A percentile compares a stretch with the other conserved stretches of the same genome.
Conservation (phyloP, 2,329 filamentous ascomycete genomes). For the Botryotinia narcissicola region DNA sequence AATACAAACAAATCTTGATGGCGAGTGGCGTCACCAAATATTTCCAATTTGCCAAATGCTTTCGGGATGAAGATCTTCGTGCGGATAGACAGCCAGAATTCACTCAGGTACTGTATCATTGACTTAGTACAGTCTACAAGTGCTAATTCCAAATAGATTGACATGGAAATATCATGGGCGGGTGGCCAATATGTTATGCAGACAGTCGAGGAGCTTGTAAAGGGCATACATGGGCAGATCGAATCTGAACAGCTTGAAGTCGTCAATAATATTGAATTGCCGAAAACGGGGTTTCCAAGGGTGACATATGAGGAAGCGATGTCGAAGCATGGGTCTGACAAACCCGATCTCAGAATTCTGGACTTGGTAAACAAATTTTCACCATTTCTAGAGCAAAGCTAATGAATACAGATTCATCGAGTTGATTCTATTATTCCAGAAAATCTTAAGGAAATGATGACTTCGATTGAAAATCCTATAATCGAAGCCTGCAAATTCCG, state of each 20-base stretch:
- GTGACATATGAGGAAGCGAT: conserved; percentile 77
- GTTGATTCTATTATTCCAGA: conserved; percentile 62
- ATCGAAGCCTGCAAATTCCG: conserved; percentile 74
- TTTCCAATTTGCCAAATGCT: conserved; percentile 91
- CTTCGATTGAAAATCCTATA: conserved; percentile 62
- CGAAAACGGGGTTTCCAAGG: conserved; percentile 26
- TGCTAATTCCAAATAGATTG: conserved; percentile 55
- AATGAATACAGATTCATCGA: conserved; percentile 55
- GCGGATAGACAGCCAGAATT: conserved; percentile 96
- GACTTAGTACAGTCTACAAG: not conserved
- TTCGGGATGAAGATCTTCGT: conserved; percentile 89
- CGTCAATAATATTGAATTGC: conserved; percentile 2
- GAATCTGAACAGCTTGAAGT: not conserved
- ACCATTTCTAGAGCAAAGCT: conserved; percentile 19
- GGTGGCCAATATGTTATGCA: conserved; percentile 68
- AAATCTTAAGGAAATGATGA: conserved; percentile 73
- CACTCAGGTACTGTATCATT: conserved; percentile 62
- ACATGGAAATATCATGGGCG: conserved; percentile 91
- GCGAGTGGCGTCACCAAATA: conserved; percentile 79
- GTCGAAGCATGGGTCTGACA: conserved; percentile 79
- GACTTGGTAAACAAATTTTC: conserved; percentile 51
- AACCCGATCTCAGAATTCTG: conserved; percentile 80
- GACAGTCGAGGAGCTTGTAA: conserved; percentile 33
- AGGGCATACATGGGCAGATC: conserved; percentile 27
- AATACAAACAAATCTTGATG: conserved; percentile 99